Conservation (phyloP, 495 filamentous ascomycete species). For the Daldinia decipiens region DNA sequence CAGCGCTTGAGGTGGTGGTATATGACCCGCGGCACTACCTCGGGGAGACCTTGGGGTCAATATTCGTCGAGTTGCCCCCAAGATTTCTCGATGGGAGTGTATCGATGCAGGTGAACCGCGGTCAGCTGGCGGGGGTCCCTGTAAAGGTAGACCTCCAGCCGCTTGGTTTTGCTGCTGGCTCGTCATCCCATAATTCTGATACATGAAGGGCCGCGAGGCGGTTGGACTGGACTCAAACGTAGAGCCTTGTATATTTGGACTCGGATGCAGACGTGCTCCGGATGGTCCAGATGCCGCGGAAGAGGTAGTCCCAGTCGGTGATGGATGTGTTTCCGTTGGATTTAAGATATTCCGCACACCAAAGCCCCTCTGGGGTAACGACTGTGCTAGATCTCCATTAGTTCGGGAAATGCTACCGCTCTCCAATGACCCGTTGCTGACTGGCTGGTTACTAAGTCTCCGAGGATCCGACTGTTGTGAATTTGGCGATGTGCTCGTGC, state of each 20-base stretch:
- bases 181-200: constrained; percentile 44
- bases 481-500: constrained; percentile 41
- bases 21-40: constrained; percentile 56
- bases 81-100: constrained; percentile 48
- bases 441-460: constrained; percentile 39
- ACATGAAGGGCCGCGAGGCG: constrained; percentile 43
- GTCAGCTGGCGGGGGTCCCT: constrained; percentile 47
- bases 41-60: constrained; percentile 73
- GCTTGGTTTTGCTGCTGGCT: constrained; percentile 47
- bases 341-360: constrained; percentile 65
- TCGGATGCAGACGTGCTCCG: constrained; percentile 25
- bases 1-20: constrained; percentile 57
- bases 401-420: constrained; percentile 40
- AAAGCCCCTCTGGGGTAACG: constrained; percentile 54
- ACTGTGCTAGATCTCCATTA: constrained; percentile 49
- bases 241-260: constrained; percentile 46
- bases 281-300: constrained; percentile 34
- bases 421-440: constrained; percentile 38
- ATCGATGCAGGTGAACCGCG: constrained; percentile 55
- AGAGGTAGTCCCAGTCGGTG: constrained; percentile 37
- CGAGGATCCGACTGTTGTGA: constrained; percentile 41
- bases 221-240: constrained; percentile 46
- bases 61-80: constrained; percentile 60
- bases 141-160: constrained; percentile 45
- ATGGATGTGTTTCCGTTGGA: constrained; percentile 51